These are phyloP conservation scores for Lachancea meyersii DNA, from an alignment of 805 yeast species.

Conservation along the genomic window DNA sequence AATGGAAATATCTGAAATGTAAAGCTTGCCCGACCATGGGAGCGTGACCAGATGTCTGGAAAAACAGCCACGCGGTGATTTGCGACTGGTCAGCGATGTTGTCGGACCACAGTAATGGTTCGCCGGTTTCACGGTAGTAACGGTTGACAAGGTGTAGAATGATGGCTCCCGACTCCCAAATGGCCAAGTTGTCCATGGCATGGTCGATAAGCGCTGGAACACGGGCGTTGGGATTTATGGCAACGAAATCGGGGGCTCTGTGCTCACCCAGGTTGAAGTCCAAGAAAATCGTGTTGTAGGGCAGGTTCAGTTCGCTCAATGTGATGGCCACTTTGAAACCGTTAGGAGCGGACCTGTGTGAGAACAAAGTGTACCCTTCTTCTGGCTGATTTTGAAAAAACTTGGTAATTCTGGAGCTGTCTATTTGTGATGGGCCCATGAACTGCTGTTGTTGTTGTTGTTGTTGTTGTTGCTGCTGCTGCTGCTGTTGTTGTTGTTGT, in stretches of 20 bases:
- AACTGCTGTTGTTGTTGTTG: slow-evolving; percentile 17
- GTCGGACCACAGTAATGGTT: slow-evolving; percentile 70
- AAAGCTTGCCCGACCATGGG: slow-evolving; percentile 98
- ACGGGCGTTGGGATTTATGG: slow-evolving; percentile 93
- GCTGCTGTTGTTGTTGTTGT: slow-evolving; percentile 12
- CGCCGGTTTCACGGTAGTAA: slow-evolving; percentile 53
- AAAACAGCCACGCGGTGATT: slow-evolving; percentile 82
- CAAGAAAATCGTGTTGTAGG: slow-evolving; percentile 72
- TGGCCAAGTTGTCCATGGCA: slow-evolving; percentile 64
- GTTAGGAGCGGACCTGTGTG: slow-evolving; percentile 87
- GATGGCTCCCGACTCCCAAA: slow-evolving; percentile 96
- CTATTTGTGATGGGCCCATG: slow-evolving; percentile 28
- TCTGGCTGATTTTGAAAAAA: slow-evolving; percentile 73
- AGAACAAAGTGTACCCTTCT: slow-evolving; percentile 77
- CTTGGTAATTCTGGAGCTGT: slow-evolving; percentile 53
- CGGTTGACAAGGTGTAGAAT: slow-evolving; percentile 73
- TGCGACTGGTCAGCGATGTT: slow-evolving; percentile 75
- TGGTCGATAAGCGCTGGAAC: slow-evolving; percentile 94
- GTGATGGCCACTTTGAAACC: slow-evolving; percentile 94
- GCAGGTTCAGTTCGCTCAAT: slow-evolving; percentile 72
- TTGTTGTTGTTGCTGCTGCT: slow-evolving; percentile 18
- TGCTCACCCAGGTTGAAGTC: slow-evolving; percentile 89
- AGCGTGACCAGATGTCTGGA: slow-evolving; percentile 95
- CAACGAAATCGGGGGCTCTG: slow-evolving; percentile 85
- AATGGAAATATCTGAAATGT: slow-evolving; percentile 87